Conservation (phyloP, 2,329 filamentous ascomycete species). For the Aureobasidium lini region DNA sequence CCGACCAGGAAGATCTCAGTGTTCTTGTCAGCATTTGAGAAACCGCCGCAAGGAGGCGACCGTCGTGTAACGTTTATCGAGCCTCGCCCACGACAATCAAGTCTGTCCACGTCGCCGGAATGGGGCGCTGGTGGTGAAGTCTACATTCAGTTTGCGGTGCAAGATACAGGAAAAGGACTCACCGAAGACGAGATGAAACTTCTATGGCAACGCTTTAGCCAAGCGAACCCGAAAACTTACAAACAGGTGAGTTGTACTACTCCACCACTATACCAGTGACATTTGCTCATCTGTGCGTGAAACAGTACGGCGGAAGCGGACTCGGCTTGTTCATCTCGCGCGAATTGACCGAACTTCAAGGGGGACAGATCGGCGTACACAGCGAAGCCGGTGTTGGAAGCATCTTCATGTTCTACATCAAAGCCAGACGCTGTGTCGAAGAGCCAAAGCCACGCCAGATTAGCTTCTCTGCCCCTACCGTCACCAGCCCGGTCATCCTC, state of each 20-base stretch:
- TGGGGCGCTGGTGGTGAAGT: slow-evolving; percentile 32
- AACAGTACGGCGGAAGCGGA: slow-evolving; percentile 59
- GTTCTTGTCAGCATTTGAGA: slow-evolving; percentile 29
- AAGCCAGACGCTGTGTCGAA: slow-evolving; percentile 40
- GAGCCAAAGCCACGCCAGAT: slow-evolving; percentile 1
- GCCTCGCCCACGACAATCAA: slow-evolving; percentile 16
- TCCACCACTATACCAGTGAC: no score
- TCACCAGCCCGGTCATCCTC: background rate
- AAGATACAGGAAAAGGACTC: slow-evolving; percentile 31
- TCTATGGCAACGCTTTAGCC: slow-evolving; percentile 61
- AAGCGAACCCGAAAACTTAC: slow-evolving; percentile 59
- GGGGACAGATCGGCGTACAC: slow-evolving; percentile 58
- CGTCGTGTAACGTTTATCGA: slow-evolving; percentile 29
- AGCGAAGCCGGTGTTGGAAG: slow-evolving; percentile 53
- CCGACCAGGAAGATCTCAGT: slow-evolving; percentile 30
- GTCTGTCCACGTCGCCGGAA: slow-evolving; percentile 21
- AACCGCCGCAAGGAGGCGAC: slow-evolving; percentile 26
- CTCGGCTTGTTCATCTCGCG: slow-evolving; percentile 62
- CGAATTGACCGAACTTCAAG: slow-evolving; percentile 58
- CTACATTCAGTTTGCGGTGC: slow-evolving; percentile 30
- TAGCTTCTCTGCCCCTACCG: slow-evolving; percentile 3
- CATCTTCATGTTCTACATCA: slow-evolving; percentile 60
- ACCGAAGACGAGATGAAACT: slow-evolving; percentile 28
- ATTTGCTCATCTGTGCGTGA: no score
- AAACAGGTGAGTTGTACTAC: slow-evolving; percentile 25